Percentiles rank a stretch among this genome's conserved stretches.
Evolutionary conservation across 352 stramenopile genomes (phyloP).

Genomic region (Phytophthora melonis): DNA sequence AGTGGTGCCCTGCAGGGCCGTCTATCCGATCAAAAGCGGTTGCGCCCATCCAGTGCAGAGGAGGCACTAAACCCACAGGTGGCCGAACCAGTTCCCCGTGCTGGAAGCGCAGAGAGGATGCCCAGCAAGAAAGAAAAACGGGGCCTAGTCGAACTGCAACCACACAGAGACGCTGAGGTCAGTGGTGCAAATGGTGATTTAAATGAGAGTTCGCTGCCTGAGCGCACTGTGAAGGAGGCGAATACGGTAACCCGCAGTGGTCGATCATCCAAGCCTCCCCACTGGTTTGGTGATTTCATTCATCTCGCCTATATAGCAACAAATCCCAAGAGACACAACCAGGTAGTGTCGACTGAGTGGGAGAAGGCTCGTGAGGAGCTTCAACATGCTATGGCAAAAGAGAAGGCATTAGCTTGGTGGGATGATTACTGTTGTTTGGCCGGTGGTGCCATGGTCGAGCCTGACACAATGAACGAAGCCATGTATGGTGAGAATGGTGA

Average conservation of each 20-base stretch:
- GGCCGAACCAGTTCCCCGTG: neutral
- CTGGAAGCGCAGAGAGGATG: neutral
- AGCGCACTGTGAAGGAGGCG: neutral
- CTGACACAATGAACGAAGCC: neutral
- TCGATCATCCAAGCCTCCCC: neutral
- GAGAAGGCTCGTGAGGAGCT: neutral
- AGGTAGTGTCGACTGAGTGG: neutral
- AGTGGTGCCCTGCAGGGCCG: neutral
- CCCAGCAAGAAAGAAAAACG: neutral
- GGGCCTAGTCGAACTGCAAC: neutral
- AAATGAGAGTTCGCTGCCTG: neutral
- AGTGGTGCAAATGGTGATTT: neutral
- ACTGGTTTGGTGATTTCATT: neutral
- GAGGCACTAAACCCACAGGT: neutral
- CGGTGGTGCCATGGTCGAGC: neutral
- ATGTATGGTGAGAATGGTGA: neutral
- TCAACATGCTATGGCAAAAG: neutral
- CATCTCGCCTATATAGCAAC: neutral
- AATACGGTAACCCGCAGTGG: neutral
- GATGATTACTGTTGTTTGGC: neutral
- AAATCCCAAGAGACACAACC: neutral
- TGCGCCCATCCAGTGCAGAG: neutral
- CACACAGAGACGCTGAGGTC: neutral
- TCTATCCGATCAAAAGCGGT: neutral
- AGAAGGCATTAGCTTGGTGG: neutral